Conservation (phyloP, 2,329 filamentous ascomycete species). For the Metarhizium guizhouense region DNA sequence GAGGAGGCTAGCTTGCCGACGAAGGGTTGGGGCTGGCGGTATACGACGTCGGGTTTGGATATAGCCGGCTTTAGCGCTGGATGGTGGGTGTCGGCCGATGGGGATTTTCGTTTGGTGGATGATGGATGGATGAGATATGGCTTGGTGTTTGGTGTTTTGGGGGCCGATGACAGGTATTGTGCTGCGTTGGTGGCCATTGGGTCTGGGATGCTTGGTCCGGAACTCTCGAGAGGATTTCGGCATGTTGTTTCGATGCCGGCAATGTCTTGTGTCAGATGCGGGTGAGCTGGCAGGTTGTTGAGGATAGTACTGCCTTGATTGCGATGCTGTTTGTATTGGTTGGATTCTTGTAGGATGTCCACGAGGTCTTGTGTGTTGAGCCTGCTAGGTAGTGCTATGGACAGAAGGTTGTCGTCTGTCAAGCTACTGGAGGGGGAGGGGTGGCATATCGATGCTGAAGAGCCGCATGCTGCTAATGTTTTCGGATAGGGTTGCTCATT, state of each 20-base stretch:
- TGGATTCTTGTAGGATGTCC: slow-evolving; percentile 3
- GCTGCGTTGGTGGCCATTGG: background rate
- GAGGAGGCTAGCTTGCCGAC: slow-evolving; percentile 18
- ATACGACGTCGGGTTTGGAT: slow-evolving; percentile 1
- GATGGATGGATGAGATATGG: background rate
- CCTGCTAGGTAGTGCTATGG: background rate
- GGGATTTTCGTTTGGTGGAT: background rate
- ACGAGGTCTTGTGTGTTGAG: slow-evolving; percentile 7
- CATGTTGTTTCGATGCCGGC: background rate
- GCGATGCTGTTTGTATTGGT: background rate
- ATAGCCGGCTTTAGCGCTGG: slow-evolving; percentile 8
- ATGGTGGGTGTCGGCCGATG: background rate
- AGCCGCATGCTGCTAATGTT: slow-evolving; percentile 2
- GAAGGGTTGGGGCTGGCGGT: slow-evolving; percentile 13
- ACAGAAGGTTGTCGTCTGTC: background rate
- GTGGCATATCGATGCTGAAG: background rate
- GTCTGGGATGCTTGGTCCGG: background rate
- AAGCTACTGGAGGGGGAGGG: background rate
- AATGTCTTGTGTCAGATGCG: background rate
- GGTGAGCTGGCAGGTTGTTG: background rate
- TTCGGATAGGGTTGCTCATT: background rate
- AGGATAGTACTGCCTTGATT: background rate
- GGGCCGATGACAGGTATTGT: slow-evolving; percentile 3
- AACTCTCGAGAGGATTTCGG: background rate
- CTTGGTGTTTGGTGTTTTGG: slow-evolving; percentile 1